Evolutionary conservation across 2,329 filamentous ascomycete genomes (phyloP).

Genomic region (Sphaerulina populicola): DNA sequence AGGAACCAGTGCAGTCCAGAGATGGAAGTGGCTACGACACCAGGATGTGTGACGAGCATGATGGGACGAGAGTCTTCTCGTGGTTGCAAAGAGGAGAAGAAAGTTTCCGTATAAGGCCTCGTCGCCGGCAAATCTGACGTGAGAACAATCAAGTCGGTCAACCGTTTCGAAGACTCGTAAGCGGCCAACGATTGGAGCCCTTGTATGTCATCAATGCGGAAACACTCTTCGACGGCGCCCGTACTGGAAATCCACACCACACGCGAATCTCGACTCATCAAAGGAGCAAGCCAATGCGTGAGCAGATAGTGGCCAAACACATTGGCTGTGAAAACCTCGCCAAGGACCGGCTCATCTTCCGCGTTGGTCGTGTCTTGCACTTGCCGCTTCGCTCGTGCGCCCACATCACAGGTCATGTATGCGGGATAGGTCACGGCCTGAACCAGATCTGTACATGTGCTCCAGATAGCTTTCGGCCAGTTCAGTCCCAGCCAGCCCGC

Average conservation of each 20-base stretch:
- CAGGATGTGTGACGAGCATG: constrained; percentile 76
- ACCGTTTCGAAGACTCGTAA: constrained; percentile 80
- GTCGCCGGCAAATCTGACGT: constrained; percentile 61
- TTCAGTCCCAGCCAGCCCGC: constrained; percentile 77
- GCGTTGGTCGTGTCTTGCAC: constrained; percentile 27
- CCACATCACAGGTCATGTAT: constrained; percentile 60
- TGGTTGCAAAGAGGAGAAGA: constrained; percentile 40
- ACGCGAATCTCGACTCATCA: constrained; percentile 54
- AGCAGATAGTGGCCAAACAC: constrained; percentile 93
- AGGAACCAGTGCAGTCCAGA: constrained; percentile 65
- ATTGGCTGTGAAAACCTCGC: constrained; percentile 81
- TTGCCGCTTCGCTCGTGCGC: constrained; percentile 49
- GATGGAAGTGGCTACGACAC: constrained; percentile 74
- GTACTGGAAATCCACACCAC: constrained; percentile 84
- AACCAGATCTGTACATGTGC: constrained; percentile 53
- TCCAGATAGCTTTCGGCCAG: constrained; percentile 54
- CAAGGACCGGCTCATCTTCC: constrained; percentile 53
- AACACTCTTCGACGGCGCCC: constrained; percentile 53
- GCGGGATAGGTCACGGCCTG: constrained; percentile 66
- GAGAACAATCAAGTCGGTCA: constrained; percentile 76
- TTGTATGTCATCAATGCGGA: constrained; percentile 67
- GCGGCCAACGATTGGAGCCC: constrained; percentile 53
- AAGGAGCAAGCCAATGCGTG: constrained; percentile 66
- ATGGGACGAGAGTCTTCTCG: constrained; percentile 41
- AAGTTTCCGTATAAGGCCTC: constrained; percentile 49